Evolutionary conservation across 768 basidiomycete species (phyloP).

Genomic region (Cyclocybe aegerita): DNA sequence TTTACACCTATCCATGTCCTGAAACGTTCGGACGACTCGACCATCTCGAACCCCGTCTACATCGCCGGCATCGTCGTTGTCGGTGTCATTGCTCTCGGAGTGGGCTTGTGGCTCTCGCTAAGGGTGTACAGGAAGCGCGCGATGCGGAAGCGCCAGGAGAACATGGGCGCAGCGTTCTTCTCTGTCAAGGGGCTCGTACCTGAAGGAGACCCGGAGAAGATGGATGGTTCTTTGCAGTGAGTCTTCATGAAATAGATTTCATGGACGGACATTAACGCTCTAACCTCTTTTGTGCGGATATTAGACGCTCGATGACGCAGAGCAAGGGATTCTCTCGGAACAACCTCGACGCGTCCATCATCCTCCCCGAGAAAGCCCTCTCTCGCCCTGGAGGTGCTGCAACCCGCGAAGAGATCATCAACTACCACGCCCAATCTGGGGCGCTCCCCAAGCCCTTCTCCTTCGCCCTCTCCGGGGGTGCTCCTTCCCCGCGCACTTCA

Average conservation of each 20-base stretch:
- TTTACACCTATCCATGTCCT: slow-evolving; percentile 2
- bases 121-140: slow-evolving; percentile 41
- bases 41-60: slow-evolving; percentile 30
- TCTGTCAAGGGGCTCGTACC: slow-evolving; percentile 47
- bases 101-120: slow-evolving; percentile 43
- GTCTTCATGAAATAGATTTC: slow-evolving; percentile 8
- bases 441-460: slow-evolving; percentile 42
- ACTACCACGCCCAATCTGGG: slow-evolving; percentile 42
- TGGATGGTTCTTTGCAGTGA: slow-evolving; percentile 21
- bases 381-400: slow-evolving; percentile 26
- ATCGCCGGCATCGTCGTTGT: slow-evolving; percentile 54
- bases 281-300: neutral
- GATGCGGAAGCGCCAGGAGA: slow-evolving; percentile 32
- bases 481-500: slow-evolving; percentile 12
- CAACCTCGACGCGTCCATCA: slow-evolving; percentile 42
- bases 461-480: slow-evolving; percentile 35
- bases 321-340: slow-evolving; percentile 36
- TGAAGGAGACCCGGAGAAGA: slow-evolving; percentile 24
- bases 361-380: slow-evolving; percentile 54
- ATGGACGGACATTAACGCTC: neutral
- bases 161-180: slow-evolving; percentile 42
- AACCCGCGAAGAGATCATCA: slow-evolving; percentile 40
- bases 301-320: slow-evolving; percentile 13
- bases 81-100: slow-evolving; percentile 34
- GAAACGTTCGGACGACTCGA: slow-evolving; percentile 5